Percentiles rank a stretch among this genome's conserved stretches.
Evolutionary conservation across 2,329 filamentous ascomycete genomes (phyloP).

Genomic region (Botrytis tulipae): DNA sequence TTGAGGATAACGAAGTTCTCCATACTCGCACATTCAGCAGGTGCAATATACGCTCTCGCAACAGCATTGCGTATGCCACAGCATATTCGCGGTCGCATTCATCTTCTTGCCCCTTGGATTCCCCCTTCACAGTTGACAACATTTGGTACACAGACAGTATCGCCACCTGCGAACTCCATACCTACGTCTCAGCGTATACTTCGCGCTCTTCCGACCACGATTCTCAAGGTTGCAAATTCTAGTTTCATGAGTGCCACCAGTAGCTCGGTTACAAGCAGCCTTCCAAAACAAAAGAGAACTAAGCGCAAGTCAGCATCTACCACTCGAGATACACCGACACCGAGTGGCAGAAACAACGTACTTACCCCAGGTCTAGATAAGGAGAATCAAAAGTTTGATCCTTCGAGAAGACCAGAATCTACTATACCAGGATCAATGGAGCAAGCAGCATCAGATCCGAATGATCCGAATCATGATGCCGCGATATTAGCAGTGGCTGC

Average conservation of each 20-base stretch:
- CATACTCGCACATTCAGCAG: slow-evolving; percentile 91
- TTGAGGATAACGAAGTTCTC: slow-evolving; percentile 95
- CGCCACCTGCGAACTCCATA: slow-evolving; percentile 79
- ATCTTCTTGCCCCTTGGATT: slow-evolving; percentile 94
- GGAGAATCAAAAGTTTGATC: slow-evolving; percentile 37
- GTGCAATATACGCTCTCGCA: slow-evolving; percentile 95
- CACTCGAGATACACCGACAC: slow-evolving; percentile 39
- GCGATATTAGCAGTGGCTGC: slow-evolving; percentile 50
- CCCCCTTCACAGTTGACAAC: slow-evolving; percentile 89
- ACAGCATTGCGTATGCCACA: slow-evolving; percentile 95
- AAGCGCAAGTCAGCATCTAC: slow-evolving; percentile 56
- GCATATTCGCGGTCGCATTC: slow-evolving; percentile 89
- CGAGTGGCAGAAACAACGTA: slow-evolving; percentile 38
- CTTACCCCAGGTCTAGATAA: slow-evolving; percentile 40
- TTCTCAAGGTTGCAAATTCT: slow-evolving; percentile 91
- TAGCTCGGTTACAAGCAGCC: slow-evolving; percentile 75
- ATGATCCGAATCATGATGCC: slow-evolving; percentile 37
- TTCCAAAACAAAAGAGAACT: slow-evolving; percentile 63
- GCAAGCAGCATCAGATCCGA: slow-evolving; percentile 32
- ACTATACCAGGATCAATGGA: slow-evolving; percentile 32
- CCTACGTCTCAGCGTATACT: slow-evolving; percentile 91
- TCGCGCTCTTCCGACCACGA: slow-evolving; percentile 81
- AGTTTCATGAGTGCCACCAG: slow-evolving; percentile 93
- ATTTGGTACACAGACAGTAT: slow-evolving; percentile 67
- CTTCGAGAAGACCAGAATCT: slow-evolving; percentile 35